A percentile compares a stretch with the other conserved stretches of the same genome.
Conservation (phyloP, 106 monocot species). For the Ottelia alismoides region DNA sequence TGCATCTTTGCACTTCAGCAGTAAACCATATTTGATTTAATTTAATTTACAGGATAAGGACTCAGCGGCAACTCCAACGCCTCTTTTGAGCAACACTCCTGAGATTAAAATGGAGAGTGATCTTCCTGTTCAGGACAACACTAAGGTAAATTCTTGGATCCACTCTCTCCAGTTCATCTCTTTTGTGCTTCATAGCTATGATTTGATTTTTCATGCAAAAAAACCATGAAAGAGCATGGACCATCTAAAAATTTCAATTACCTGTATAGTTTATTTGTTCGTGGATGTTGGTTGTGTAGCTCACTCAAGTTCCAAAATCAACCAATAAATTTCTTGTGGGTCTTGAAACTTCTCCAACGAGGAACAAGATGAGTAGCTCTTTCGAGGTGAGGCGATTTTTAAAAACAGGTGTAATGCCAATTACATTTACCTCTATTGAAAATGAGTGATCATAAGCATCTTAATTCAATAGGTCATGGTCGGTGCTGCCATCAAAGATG, state of each 20-base stretch:
- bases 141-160: conserved; percentile 9
- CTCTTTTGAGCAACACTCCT: background rate
- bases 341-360: no score
- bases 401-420: no score
- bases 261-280: background rate
- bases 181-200: background rate
- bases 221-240: no score
- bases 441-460: no score
- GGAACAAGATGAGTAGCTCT: no score
- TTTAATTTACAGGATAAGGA: background rate
- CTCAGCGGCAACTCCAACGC: background rate
- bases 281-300: background rate
- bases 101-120: background rate
- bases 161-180: no score
- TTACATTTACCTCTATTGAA: no score
- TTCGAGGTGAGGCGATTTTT: no score
- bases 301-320: background rate
- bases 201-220: background rate
- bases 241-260: background rate
- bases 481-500: background rate
- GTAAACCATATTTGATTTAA: no score
- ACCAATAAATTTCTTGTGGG: background rate
- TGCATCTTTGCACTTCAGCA: background rate
- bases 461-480: conserved; percentile 1
- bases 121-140: background rate